A percentile compares a stretch with the other conserved stretches of the same genome.
Evolutionary conservation across 768 basidiomycete species (phyloP).

Genomic region (Podaxis mareebaensis): DNA sequence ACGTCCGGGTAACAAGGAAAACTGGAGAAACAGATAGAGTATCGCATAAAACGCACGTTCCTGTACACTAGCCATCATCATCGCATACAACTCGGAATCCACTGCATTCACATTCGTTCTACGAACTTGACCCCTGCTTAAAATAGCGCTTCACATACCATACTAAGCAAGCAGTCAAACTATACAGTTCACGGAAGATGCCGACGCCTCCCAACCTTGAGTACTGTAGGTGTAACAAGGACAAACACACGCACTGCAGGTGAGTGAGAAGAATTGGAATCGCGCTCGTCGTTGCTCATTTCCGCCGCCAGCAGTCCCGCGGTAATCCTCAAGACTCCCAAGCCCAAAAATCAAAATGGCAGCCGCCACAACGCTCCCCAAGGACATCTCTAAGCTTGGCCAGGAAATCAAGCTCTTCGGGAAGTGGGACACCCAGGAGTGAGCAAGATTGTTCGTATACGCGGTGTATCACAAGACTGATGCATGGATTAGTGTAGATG

Average conservation of each 20-base stretch:
- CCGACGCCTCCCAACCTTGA: slow-evolving; percentile 48
- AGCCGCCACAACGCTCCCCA: slow-evolving; percentile 71
- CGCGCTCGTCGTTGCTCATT: slow-evolving; percentile 34
- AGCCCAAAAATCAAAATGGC: slow-evolving; percentile 49
- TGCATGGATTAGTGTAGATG: slow-evolving; percentile 72
- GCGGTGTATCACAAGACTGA: slow-evolving; percentile 9
- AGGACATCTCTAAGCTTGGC: slow-evolving; percentile 77
- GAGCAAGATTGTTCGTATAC: slow-evolving; percentile 37
- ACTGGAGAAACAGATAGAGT: background rate
- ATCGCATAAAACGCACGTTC: slow-evolving; percentile 13
- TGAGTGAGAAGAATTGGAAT: slow-evolving; percentile 28
- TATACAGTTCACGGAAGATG: slow-evolving; percentile 44
- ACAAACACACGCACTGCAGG: slow-evolving; percentile 44
- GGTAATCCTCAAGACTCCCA: slow-evolving; percentile 32
- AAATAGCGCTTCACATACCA: background rate
- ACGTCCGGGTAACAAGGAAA: slow-evolving; percentile 23
- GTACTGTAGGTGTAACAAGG: slow-evolving; percentile 42
- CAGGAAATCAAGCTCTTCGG: slow-evolving; percentile 95
- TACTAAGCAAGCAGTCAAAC: slow-evolving; percentile 26
- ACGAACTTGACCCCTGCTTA: slow-evolving; percentile 15
- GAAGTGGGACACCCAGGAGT: slow-evolving; percentile 99
- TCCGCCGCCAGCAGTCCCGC: slow-evolving; percentile 24
- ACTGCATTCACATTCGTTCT: background rate
- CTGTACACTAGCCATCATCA: background rate
- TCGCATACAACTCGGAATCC: background rate